Evolutionary conservation across 2,329 filamentous ascomycete genomes (phyloP), one percentile per base, ranked within the genome.

Genomic region (Ophiostoma ulmi): DNA sequence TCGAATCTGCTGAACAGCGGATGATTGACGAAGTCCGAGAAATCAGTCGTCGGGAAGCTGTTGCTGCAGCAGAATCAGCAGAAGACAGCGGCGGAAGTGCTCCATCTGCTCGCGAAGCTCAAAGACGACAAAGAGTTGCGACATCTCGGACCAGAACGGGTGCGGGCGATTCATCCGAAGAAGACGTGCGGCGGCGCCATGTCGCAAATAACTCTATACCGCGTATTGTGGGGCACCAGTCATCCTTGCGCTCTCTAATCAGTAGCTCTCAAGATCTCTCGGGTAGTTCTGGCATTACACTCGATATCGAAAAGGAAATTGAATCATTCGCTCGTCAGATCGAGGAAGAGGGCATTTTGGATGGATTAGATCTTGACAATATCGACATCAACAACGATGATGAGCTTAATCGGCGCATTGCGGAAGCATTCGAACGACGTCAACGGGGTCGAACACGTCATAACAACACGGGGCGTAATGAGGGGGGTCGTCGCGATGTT

Each of bases 341-440:
- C 39, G 77, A 79, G 70, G 78, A 79, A 72, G 78, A 75, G 77
- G 93, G 94, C 0, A 81, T 97, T 26, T 80, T 97, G 44, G 92
- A 97, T 76, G 94, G 93, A 22, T 88, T 97, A 66, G 94, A 97
- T 77, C 81, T 97, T 70, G 91, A 95, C 76, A 94, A 94, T 74
- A 88, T 97, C 70, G 93, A 94, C 73, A 84, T 93, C 20, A 87
- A 83, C 67, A 91, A 93, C 76, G 93, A 97, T 77, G 93, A 97
- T 76, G 92, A 96, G 76, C 87, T 98, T 20, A 97, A 92, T 74
- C 91, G 94, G 76, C 89, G 91, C 72, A 97, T 98, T 75, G 94
- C 93, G 1, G 92, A 96, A 76, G 93, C 93, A 1, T 97, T 96
- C 77, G 84, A 92, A 71, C 86, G 92, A 73, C 85, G 92, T 39